These are phyloP conservation scores for Colletotrichum sp. DNA, from an alignment of 2,329 filamentous ascomycete genomes.

Conservation along the genomic window DNA sequence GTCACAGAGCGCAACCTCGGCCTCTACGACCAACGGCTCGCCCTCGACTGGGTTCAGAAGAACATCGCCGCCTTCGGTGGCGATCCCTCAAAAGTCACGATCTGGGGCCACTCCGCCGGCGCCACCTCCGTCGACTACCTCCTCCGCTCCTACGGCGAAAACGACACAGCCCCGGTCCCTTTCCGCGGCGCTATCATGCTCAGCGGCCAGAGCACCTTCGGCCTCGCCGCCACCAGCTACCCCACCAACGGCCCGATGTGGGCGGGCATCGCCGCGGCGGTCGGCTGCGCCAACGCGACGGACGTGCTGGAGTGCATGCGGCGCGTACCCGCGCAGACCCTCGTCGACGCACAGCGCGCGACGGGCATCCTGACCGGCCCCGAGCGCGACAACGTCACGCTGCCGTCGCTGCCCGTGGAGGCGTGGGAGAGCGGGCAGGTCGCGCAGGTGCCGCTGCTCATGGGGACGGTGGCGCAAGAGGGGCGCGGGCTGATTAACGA, in stretches of 20 bases:
- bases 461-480: slow-evolving; percentile 29
- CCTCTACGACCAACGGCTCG: slow-evolving; percentile 30
- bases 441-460: slow-evolving; percentile 27
- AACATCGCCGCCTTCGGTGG: slow-evolving; percentile 34
- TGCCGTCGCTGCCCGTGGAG: neutral
- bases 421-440: slow-evolving; percentile 24
- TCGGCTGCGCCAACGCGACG: slow-evolving; percentile 19
- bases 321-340: neutral
- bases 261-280: slow-evolving; percentile 12
- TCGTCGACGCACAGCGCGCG: slow-evolving; percentile 15
- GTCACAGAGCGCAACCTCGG: slow-evolving; percentile 25
- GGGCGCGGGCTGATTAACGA: slow-evolving; percentile 25
- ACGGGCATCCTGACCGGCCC: neutral
- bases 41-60: slow-evolving; percentile 35
- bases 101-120: slow-evolving; percentile 36
- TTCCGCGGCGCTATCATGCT: slow-evolving; percentile 31
- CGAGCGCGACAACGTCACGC: slow-evolving; percentile 16
- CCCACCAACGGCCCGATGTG: slow-evolving; percentile 14
- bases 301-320: neutral
- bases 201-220: slow-evolving; percentile 33
- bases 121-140: slow-evolving; percentile 28
- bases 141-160: slow-evolving; percentile 23
- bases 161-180: neutral
- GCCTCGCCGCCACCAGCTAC: slow-evolving; percentile 5
- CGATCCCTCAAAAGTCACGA: slow-evolving; percentile 31